These are phyloP conservation scores for Furcasterigmium furcatum DNA, from an alignment of 2,329 filamentous ascomycete genomes.

Conservation along the genomic window DNA sequence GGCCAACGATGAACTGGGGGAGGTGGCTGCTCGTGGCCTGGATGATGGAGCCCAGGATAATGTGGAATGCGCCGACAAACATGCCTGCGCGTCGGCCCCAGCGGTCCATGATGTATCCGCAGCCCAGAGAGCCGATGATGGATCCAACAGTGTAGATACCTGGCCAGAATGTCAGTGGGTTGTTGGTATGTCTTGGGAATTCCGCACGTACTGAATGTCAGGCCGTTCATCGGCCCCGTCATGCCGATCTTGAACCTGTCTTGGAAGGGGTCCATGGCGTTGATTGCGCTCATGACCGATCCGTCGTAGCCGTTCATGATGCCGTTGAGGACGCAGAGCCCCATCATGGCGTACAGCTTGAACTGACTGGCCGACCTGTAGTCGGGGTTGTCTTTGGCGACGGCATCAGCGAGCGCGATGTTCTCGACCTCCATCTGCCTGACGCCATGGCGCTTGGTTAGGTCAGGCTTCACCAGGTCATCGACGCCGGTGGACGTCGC, in stretches of 20 bases:
- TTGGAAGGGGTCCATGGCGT: conserved; percentile 14
- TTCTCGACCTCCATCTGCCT: conserved; percentile 13
- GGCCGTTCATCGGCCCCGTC: conserved; percentile 10
- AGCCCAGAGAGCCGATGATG: conserved; percentile 9
- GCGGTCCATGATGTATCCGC: conserved; percentile 15
- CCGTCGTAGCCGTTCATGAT: conserved; percentile 12
- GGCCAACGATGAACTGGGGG: conserved; percentile 12
- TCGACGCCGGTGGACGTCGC: conserved; percentile 9
- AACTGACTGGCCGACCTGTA: conserved; percentile 10
- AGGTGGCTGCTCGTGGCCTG: conserved; percentile 12
- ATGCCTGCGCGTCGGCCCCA: conserved; percentile 14
- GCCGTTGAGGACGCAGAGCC: conserved; percentile 11
- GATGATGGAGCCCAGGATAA: conserved; percentile 13
- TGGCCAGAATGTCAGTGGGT: neutral
- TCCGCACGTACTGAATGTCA: neutral
- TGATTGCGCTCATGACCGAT: conserved; percentile 14
- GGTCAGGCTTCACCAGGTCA: conserved; percentile 1
- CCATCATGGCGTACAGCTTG: conserved; percentile 14
- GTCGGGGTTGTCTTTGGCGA: conserved; percentile 14
- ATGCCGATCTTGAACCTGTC: conserved; percentile 12
- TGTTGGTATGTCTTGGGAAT: neutral
- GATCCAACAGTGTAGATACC: conserved; percentile 15
- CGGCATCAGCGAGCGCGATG: conserved; percentile 13
- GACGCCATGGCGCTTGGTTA: conserved; percentile 5
- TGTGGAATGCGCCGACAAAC: conserved; percentile 10